Evolutionary conservation across 2,329 filamentous ascomycete genomes (phyloP), one percentile per base, ranked within the genome.

Genomic region (Neonectria faginata): DNA sequence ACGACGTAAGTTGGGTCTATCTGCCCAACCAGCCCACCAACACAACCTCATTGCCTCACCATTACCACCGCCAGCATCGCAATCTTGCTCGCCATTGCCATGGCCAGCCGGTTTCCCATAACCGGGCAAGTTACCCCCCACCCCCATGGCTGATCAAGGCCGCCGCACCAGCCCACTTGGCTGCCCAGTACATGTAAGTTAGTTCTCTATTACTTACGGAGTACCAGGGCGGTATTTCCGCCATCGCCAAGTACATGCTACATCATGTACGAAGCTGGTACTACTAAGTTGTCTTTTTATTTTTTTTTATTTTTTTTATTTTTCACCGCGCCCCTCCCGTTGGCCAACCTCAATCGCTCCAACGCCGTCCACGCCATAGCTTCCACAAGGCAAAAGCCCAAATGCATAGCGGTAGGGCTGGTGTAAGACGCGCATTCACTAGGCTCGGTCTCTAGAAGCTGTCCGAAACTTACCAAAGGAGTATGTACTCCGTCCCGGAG

Each of bases 401-500:
- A 51, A 42, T 42, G 9, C n/a, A 33, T 18, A 29, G n/a, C 10
- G 31, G 48, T 20, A 51, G 29, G 48, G 48, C 48, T 33, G 48
- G 48, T 51, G 39, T 39, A 47, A 54, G 16, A 60, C 33, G 41
- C 16, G 41, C 16, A 50, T 22, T 22, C 39, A 25, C 50, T 60
- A 60, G 51, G 39, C 31, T 42, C 57, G 22, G 50, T 27, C 41
- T 36, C 48, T 36, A 14, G 22, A 33, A 47, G 22, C 9, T 33
- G 27, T 16, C 50, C 41, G n/a, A 47, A 33, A 41, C 36, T 18
- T 64, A 62, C 67, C n/a, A 63, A 71, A 63, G 31, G 11, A 65
- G 68, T 16, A 64, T 62, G 29, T 48, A 55, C 22, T 44, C 67
- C 67, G 68, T 33, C 51, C 27, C 33, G 55, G 52, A 14, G 62